Evolutionary conservation across 352 stramenopile genomes (phyloP), one percentile per base, ranked within the genome.

Genomic region (Globisporangium splendens): DNA sequence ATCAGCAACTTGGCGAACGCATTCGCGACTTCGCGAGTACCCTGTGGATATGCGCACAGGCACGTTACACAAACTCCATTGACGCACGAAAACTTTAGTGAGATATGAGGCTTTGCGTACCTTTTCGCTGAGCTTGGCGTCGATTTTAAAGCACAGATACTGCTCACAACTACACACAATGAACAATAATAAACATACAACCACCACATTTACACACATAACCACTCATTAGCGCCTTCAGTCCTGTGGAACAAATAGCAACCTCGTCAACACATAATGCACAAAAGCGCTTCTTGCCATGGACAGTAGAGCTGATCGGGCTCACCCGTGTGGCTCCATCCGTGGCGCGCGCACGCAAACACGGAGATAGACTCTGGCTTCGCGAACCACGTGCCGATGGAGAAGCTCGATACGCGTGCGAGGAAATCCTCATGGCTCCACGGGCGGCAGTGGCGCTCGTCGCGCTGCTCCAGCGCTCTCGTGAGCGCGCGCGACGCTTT

Each of bases 361-460:
- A 63, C 64, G 31, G 52, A 73, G 55, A 90, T 79, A 13, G 35
- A 28, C 1, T 65, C 62, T 31, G 77, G 80, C 46, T 90, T 90
- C 17, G 75, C 80, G 33, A 87, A 87, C 80, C 80, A 90, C 41
- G 65, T 78, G 39, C 50, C 74, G 46, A 83, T 77, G 22, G 56
- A 63, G 57, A 87, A 90, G 50, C 61, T 88, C 50, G 65, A 64
- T 18, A 84, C 72, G 59, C 80, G 80, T 12, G 33, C 22, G 38
- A 84, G 41, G 59, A 90, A 90, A 42, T 75, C 65, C 12, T 42
- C 54, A 46, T 78, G 74, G 58, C 73, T 70, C 73, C 74, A 88
- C 8, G 80, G 74, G 14, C 69, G 72, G 43, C 53, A 59, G 35
- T 38, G 11, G n/a, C 14, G 46, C 11, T 12, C 4, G 21, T 28